Conservation (phyloP, 1,139 yeast species). For the Suhomyces wounanorum region DNA sequence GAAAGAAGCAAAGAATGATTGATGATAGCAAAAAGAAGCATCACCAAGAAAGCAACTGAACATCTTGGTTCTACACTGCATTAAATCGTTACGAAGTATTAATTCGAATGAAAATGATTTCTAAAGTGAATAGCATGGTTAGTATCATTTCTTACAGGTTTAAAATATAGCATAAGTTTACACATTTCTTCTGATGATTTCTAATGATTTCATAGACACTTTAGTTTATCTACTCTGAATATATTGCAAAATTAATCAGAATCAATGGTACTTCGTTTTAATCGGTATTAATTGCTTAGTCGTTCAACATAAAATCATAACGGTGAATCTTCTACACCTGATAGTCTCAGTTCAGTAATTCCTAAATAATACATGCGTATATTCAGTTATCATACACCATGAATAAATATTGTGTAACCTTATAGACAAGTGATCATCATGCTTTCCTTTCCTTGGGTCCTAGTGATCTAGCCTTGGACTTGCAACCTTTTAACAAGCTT, state of each 20-base stretch:
- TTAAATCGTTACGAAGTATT: no score
- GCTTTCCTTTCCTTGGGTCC: constrained; percentile 1
- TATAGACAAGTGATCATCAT: constrained; percentile 4
- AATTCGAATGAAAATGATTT: no score
- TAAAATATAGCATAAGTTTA: no score
- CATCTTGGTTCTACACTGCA: no score
- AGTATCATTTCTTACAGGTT: no score
- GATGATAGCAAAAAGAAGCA: constrained; percentile 69
- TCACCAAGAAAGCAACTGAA: background rate
- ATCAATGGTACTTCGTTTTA: no score
- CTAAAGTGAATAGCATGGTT: no score
- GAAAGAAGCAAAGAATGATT: constrained; percentile 69
- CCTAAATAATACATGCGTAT: constrained; percentile 1
- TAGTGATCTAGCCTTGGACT: constrained; percentile 1
- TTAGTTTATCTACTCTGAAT: background rate
- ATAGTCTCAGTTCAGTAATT: background rate
- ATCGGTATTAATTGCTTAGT: no score
- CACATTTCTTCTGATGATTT: no score
- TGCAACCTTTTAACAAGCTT: background rate
- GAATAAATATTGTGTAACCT: constrained; percentile 5
- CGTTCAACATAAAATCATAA: no score
- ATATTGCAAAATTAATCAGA: no score
- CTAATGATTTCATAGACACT: background rate
- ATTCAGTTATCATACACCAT: constrained; percentile 1
- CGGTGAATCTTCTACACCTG: background rate